Percentiles rank a stretch among this genome's conserved stretches.
phyloP scores from a whole-genome alignment of 2,329 filamentous ascomycete genomes.

The Verticillium isaacii region DNA sequence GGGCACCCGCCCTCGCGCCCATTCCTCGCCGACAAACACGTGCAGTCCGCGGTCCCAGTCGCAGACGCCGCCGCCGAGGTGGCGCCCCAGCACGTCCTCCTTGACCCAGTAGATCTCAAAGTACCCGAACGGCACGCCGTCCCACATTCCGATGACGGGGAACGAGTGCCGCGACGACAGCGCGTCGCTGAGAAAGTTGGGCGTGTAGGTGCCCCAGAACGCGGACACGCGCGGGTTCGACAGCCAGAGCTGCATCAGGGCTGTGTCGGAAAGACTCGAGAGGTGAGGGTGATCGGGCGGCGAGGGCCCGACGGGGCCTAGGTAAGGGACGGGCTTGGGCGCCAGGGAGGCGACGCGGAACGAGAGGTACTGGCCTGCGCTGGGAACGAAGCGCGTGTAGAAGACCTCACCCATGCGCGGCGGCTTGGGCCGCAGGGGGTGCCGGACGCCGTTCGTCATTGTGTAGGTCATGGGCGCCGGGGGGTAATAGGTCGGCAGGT shows the following conservation, averaged over 20 bases:
- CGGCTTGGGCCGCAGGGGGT: slow-evolving; percentile 83
- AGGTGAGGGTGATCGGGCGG: slow-evolving; percentile 36
- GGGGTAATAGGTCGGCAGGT: slow-evolving; percentile 87
- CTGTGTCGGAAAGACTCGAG: slow-evolving; percentile 42
- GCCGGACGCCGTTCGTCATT: slow-evolving; percentile 71
- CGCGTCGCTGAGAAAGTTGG: slow-evolving; percentile 62
- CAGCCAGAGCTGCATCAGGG: slow-evolving; percentile 81
- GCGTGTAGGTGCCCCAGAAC: slow-evolving; percentile 73
- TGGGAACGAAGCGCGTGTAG: slow-evolving; percentile 83
- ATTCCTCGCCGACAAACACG: slow-evolving; percentile 85
- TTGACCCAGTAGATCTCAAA: slow-evolving; percentile 99
- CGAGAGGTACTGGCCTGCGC: slow-evolving; percentile 76
- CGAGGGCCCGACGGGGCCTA: slow-evolving; percentile 48
- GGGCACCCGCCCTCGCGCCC: slow-evolving; percentile 77
- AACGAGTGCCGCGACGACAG: slow-evolving; percentile 73
- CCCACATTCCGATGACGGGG: slow-evolving; percentile 89
- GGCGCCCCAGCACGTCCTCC: slow-evolving; percentile 72
- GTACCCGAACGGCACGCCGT: slow-evolving; percentile 91
- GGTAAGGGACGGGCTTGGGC: slow-evolving; percentile 56
- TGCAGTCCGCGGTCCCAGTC: slow-evolving; percentile 90
- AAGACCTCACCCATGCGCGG: slow-evolving; percentile 87
- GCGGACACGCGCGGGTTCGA: slow-evolving; percentile 74
- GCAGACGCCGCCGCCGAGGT: slow-evolving; percentile 59
- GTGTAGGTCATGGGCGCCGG: slow-evolving; percentile 78
- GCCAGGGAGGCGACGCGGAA: slow-evolving; percentile 79